These are phyloP conservation scores for Pyrenophora teres DNA, from an alignment of 2,329 filamentous ascomycete genomes.

Conservation along the genomic window DNA sequence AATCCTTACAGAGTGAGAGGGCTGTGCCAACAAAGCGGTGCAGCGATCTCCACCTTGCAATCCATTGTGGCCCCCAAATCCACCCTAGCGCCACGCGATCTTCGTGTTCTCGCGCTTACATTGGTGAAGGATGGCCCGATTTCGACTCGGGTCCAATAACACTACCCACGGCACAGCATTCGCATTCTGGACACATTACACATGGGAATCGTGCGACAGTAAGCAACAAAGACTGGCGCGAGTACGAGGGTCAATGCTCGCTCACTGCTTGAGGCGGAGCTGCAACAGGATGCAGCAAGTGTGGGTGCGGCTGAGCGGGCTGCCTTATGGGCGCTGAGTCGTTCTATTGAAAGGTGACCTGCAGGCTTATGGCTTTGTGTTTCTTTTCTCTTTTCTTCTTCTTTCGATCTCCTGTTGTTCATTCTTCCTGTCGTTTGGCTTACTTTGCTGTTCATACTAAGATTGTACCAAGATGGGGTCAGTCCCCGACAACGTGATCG, in stretches of 20 bases:
- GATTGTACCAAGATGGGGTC: not conserved
- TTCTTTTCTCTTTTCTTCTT: not conserved
- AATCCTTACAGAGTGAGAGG: slow-evolving; percentile 7
- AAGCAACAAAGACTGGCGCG: slow-evolving; percentile 9
- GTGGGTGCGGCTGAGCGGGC: slow-evolving; percentile 13
- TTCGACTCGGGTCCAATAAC: slow-evolving; percentile 5
- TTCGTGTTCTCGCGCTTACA: not conserved
- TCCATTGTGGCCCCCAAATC: slow-evolving; percentile 4
- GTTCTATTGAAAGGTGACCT: slow-evolving; percentile 5
- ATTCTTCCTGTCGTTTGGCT: not conserved
- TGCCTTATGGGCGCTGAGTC: slow-evolving; percentile 2
- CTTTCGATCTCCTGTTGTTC: not conserved
- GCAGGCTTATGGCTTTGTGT: not conserved
- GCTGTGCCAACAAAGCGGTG: slow-evolving; percentile 9
- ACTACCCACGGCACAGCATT: slow-evolving; percentile 5
- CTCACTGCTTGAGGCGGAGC: slow-evolving; percentile 15
- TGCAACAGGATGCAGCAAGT: not conserved
- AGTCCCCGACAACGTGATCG: too few relatives aligned
- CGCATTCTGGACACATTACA: not conserved
- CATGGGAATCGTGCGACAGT: slow-evolving; percentile 10
- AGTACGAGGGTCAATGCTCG: slow-evolving; percentile 8
- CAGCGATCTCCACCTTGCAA: not conserved
- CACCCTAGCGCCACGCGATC: slow-evolving; percentile 5
- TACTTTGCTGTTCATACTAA: not conserved
- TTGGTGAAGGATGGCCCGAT: not conserved